A percentile compares a stretch with the other conserved stretches of the same genome.
phyloP scores from a whole-genome alignment of 306 rosid species.

The Hylodesmum podocarpum region DNA sequence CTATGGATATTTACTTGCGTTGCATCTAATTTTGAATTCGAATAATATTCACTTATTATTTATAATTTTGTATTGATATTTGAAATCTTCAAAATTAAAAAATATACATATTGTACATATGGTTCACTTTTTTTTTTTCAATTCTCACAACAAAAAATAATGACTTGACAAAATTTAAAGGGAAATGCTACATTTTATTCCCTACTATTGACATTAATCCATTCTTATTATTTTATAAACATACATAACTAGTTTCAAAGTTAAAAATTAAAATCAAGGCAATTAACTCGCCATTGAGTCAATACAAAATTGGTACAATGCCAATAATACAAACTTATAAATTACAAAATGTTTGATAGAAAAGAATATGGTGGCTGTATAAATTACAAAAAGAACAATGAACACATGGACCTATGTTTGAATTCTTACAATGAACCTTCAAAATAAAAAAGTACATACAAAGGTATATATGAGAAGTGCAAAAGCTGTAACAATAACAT shows the following conservation, averaged over 20 bases:
- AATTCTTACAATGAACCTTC: neutral
- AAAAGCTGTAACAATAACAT: neutral
- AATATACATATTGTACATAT: no score
- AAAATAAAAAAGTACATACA: slow-evolving; percentile 12
- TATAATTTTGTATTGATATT: neutral
- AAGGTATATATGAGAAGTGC: neutral
- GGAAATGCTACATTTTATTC: no score
- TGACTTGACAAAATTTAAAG: neutral
- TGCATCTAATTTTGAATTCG: no score
- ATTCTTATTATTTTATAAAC: neutral
- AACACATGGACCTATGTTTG: neutral
- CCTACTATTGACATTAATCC: neutral
- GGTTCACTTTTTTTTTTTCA: neutral
- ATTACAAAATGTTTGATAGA: neutral
- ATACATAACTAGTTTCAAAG: neutral
- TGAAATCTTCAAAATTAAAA: neutral
- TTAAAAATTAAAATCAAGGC: neutral
- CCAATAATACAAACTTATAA: neutral
- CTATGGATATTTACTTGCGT: no score
- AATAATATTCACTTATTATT: neutral
- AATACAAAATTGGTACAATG: neutral
- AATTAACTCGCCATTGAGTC: neutral
- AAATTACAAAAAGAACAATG: neutral
- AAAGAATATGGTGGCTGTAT: neutral
- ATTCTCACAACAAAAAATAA: neutral